Evolutionary conservation across 2,329 filamentous ascomycete species (phyloP).

Genomic region (Pezicula carpinea): DNA sequence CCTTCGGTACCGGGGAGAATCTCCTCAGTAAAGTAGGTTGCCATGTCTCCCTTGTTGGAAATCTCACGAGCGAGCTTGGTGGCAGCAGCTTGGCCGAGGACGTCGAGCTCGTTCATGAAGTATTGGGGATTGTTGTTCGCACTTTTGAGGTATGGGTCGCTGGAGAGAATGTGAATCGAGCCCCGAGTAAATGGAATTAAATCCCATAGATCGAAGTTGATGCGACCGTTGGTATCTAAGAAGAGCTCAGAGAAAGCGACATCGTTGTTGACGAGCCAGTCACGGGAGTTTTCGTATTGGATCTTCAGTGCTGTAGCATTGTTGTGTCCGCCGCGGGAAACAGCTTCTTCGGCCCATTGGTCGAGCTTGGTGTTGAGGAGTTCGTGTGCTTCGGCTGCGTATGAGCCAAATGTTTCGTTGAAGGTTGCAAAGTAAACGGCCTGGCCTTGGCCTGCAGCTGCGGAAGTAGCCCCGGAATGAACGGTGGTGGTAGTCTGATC

Average conservation of each 20-base stretch:
- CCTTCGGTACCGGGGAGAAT: not conserved
- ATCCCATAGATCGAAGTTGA: slow-evolving; percentile 26
- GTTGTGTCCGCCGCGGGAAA: slow-evolving; percentile 23
- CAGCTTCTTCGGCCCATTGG: slow-evolving; percentile 24
- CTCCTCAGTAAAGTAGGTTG: not conserved
- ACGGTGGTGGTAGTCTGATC: slow-evolving; percentile 26
- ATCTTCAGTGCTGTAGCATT: slow-evolving; percentile 13
- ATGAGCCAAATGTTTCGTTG: slow-evolving; percentile 22
- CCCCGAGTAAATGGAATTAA: slow-evolving; percentile 28
- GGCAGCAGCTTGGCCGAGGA: slow-evolving; percentile 25
- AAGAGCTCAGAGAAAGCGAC: slow-evolving; percentile 26
- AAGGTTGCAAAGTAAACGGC: slow-evolving; percentile 26
- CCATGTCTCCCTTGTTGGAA: slow-evolving; percentile 7
- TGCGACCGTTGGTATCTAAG: slow-evolving; percentile 20
- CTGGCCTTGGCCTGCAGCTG: slow-evolving; percentile 22
- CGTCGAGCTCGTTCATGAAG: slow-evolving; percentile 26
- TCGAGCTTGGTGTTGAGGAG: slow-evolving; percentile 23
- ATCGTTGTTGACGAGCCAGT: slow-evolving; percentile 25
- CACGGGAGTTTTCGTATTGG: slow-evolving; percentile 25
- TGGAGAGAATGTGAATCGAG: slow-evolving; percentile 17
- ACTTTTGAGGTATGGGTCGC: slow-evolving; percentile 23
- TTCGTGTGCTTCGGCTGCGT: slow-evolving; percentile 11
- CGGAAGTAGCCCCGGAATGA: slow-evolving; percentile 5
- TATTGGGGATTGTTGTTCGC: slow-evolving; percentile 23
- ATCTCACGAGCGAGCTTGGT: slow-evolving; percentile 23